A percentile compares a stretch with the other conserved stretches of the same genome.
phyloP scores from a whole-genome alignment of 306 rosid species.

The Geum urbanum region DNA sequence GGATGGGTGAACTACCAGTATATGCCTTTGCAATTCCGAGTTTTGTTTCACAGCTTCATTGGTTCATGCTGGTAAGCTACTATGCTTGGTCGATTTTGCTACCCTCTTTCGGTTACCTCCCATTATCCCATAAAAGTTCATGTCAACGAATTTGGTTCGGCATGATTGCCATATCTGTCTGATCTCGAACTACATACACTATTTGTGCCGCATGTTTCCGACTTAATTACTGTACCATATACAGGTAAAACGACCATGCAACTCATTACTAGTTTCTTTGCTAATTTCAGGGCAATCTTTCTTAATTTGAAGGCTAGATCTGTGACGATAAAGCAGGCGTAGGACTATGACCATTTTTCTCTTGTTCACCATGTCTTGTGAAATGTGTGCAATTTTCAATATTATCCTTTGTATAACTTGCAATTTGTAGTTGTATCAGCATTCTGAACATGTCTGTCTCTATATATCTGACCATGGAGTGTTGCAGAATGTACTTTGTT shows the following conservation, averaged over 20 bases:
- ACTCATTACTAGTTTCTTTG: constrained; percentile 20
- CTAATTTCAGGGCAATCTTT: constrained; percentile 70
- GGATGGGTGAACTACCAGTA: constrained; percentile 93
- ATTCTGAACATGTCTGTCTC: background rate
- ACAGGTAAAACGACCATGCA: background rate
- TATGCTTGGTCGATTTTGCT: constrained; percentile 3
- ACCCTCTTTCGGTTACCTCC: background rate
- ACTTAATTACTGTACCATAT: background rate
- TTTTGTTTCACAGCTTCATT: constrained; percentile 64
- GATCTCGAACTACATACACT: background rate
- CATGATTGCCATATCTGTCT: background rate
- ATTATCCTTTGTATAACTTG: background rate
- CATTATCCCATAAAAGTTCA: background rate
- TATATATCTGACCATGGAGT: background rate
- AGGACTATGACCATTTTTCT: constrained; percentile 14
- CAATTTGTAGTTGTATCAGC: background rate
- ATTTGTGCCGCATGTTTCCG: background rate
- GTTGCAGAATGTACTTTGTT: background rate
- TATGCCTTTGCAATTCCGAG: constrained; percentile 81
- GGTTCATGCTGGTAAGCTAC: constrained; percentile 75
- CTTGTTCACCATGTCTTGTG: background rate
- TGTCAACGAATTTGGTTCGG: background rate
- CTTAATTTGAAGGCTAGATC: constrained; percentile 84
- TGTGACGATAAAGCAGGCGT: constrained; percentile 56
- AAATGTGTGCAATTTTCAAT: background rate